Base-by-base conservation (phyloP, 805 yeast genomes). In the Wickerhamomyces silvicola region DNA sequence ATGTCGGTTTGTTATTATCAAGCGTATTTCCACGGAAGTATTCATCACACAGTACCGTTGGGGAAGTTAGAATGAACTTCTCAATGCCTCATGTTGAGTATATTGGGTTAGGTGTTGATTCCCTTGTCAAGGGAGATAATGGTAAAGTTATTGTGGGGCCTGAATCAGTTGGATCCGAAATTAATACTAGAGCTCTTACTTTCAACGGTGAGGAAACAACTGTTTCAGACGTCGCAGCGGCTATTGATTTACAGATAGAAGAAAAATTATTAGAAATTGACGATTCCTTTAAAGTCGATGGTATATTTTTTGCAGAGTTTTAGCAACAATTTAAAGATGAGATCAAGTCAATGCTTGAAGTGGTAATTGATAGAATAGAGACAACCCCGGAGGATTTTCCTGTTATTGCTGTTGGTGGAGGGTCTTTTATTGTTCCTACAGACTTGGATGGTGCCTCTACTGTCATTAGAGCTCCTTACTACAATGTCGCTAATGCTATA, bases 61-160 rank as follows among this genome's bases (percentile, higher is more conserved):
- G 72, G 11, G 74, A 73, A 22, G 74, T 69, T 6, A 48, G 67
- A 33, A 67, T 64, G 61, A 68, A 66, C 44, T 66, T 66, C 34
- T 60, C 71, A 9, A 68, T 66, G 73, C 73, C 73, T 4, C 71
- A 66, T 16, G 70, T 66, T 6, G 69, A 65, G 39, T 56, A 64
- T 38, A 63, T 69, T 33, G 75, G 75, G 3, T 52, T 68, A 2
- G 74, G 75, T 29, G 74, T 74, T 33, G 74, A 74, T 4, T 68
- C 73, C 2, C 49, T 64, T 13, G 68, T 68, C 3, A 45, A 64
- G 31, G 50, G 40, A 14, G 39, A 41, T 5, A 45, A 37, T 18
- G 50, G 36, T n/a, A 29, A 32, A 3, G 25, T 63, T 9, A 50
- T 58, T 9, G 52, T 68, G 22, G 74, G 74, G 3, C 74, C 75